Evolutionary conservation across 139 green algal species (phyloP), one percentile per base, ranked within the genome.

Genomic region (Choricystis sp.): DNA sequence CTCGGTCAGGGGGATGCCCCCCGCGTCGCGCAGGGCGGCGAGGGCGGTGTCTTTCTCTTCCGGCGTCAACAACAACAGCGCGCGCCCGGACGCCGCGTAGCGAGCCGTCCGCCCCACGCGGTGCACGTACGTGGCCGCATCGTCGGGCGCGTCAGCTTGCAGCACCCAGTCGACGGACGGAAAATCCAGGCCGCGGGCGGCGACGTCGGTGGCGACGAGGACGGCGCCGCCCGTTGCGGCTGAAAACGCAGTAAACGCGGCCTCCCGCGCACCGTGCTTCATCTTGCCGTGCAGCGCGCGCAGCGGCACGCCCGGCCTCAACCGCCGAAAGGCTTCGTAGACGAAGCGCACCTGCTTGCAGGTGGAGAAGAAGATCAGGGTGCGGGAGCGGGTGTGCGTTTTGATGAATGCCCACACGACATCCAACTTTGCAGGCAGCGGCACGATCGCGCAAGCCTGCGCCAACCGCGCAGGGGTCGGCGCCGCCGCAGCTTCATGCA

Each of bases 301-400:
- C 31, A 98, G 67, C 20, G 87, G 86, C 16, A 94, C 76, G 9
- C 93, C 93, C 3, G 93, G 92, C 5, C 89, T 77, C 73, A 99
- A 83, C 67, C 81, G 84, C 31, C 78, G 71, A 67, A 99, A 94
- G 3, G 86, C 82, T 65, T 97, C 91, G 58, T 88, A 81, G n/a
- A 95, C 68, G 72, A 96, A 97, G 23, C 86, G 81, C 1, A 95
- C 87, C 76, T 98, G 93, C 74, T 97, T 99, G 86, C 93, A 98
- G 2, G 86, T 96, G 31, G 81, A 89, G 4, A 97, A 65, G 68
- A 99, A 99, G 4, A 98, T 77, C 40, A 99, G 85, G 3, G 78
- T 89, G 62, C 92, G 86, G 67, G 59, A 30, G 30, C 67, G 64
- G 55, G 31, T 72, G 72, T 99, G 93, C 1, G 84, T 82, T 65